Evolutionary conservation across 2,329 filamentous ascomycete genomes (phyloP), one percentile per base, ranked within the genome.

Genomic region (Pyricularia sp.): DNA sequence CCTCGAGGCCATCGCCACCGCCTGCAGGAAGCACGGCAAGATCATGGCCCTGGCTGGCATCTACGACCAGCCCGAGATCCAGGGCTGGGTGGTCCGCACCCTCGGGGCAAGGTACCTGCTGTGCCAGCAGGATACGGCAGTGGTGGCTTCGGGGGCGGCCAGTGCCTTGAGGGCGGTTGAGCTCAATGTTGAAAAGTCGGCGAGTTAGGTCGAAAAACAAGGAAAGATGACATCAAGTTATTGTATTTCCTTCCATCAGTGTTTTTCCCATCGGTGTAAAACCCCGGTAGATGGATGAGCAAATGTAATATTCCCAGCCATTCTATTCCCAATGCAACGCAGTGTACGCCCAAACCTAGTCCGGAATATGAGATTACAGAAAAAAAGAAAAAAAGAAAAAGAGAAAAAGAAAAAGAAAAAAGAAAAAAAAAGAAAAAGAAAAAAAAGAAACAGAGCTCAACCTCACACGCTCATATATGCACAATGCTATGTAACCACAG

Each of bases 11-110:
- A 74, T 77, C 17, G 66, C 70, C 10, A 77, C 78, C 20, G 77
- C 75, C 26, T 68, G 67, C 36, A 74, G 72, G 17, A 77, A 74
- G 71, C 72, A 71, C 1, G 78, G 77, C 23, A 79, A 79, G 71
- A 55, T 55, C 17, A n/a, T 55, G 42, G 42, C 42, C 17, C 28
- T 23, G 65, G n/a, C 17, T 11, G n/a, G 31, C 65, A 66, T 55
- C 11, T n/a, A 59, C 20, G 23, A 55, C 25, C 31, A 55, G 20
- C 42, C 42, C 42, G 42, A 55, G 42, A 55, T n/a, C 20, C 42
- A 55, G 42, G 42, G 42, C 17, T 55, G 42, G 42, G 42, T 55
- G 17, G 42, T 55, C 5, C 42, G 42, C 1, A 55, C 42, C 42
- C 42, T 55, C 2, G 42, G 42, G 42, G 42, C 50, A 72, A 55